Conservation (phyloP, 805 yeast species). For the Wickerhamiella cacticola region DNA sequence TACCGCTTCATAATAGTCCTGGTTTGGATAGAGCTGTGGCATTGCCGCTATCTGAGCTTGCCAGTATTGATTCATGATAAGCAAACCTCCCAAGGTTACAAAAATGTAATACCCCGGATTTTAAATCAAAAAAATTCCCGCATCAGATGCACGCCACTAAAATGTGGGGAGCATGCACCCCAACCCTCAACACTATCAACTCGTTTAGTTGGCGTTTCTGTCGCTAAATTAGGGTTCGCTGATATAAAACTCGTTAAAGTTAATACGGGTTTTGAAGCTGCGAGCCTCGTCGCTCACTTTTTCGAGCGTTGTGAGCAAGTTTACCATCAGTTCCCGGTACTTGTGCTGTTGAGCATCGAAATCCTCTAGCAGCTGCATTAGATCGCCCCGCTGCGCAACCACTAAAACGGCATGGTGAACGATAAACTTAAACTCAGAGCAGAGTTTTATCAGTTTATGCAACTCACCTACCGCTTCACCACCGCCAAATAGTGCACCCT, state of each 20-base stretch:
- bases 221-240: background rate
- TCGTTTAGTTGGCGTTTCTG: too few relatives aligned
- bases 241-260: slow-evolving; percentile 28
- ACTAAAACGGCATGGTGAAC: slow-evolving; percentile 11
- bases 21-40: background rate
- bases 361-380: background rate
- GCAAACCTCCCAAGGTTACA: background rate
- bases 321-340: slow-evolving; percentile 22
- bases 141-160: slow-evolving; percentile 6
- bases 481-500: slow-evolving; percentile 28
- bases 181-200: slow-evolving; percentile 1
- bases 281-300: slow-evolving; percentile 27
- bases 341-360: slow-evolving; percentile 7
- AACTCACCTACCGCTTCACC: slow-evolving; percentile 24
- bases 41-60: background rate
- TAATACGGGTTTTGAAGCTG: slow-evolving; percentile 28
- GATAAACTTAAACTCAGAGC: slow-evolving; percentile 22
- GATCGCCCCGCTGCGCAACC: slow-evolving; percentile 10
- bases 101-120: background rate
- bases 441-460: slow-evolving; percentile 26
- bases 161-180: slow-evolving; percentile 1
- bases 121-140: background rate
- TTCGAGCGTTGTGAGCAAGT: slow-evolving; percentile 24
- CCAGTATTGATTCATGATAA: background rate
- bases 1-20: background rate